Evolutionary conservation across 148 eudicot genomes (phyloP).

Genomic region (Tetragonia tetragonoides): DNA sequence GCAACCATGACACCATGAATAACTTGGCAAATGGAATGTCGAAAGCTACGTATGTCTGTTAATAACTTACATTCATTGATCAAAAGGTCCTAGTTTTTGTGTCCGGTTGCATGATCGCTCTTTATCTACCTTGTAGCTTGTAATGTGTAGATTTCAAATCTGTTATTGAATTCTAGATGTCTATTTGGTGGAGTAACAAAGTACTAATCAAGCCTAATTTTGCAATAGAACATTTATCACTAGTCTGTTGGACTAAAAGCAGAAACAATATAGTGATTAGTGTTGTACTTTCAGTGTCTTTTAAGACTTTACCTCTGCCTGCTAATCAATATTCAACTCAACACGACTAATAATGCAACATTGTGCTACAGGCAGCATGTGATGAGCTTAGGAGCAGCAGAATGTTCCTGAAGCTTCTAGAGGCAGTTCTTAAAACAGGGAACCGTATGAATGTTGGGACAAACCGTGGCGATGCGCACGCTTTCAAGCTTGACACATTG

Average conservation of each 20-base stretch:
- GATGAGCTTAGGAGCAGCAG: conserved; percentile 88
- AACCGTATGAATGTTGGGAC: conserved; percentile 98
- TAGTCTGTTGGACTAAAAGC: neutral
- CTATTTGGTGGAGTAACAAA: neutral
- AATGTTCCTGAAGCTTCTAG: conserved; percentile 91
- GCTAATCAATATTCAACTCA: neutral
- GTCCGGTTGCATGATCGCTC: neutral
- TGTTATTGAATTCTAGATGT: neutral
- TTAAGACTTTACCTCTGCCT: neutral
- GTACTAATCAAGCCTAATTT: neutral
- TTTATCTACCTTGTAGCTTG: neutral
- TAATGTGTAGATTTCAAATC: neutral
- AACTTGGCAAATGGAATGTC: neutral
- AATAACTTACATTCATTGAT: neutral
- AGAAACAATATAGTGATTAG: neutral
- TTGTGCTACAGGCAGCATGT: conserved; percentile 71
- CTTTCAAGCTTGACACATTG: conserved; percentile 95
- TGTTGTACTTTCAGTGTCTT: neutral
- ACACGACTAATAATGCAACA: neutral
- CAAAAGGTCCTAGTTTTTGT: neutral
- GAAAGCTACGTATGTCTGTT: neutral
- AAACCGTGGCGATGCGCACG: conserved; percentile 92
- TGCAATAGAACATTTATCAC: neutral
- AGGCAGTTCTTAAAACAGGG: conserved; percentile 92
- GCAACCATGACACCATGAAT: too few species aligned